These are phyloP conservation scores for Fraxinus paxiana DNA, from an alignment of 305 asterid genomes.

Conservation along the genomic window DNA sequence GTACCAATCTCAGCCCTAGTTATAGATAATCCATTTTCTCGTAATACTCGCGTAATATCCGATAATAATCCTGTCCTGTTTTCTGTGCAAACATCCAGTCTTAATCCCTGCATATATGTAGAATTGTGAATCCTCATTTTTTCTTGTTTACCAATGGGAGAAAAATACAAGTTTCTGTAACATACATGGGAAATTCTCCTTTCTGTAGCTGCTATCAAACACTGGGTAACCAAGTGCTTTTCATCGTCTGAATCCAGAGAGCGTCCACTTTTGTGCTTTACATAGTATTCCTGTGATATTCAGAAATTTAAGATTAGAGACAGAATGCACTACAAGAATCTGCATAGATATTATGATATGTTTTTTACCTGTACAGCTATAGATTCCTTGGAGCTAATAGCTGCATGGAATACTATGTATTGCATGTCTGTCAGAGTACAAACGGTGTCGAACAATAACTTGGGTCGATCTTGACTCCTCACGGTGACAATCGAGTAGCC, in stretches of 20 bases:
- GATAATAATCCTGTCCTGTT: conserved; percentile 65
- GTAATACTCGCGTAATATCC: conserved; percentile 63
- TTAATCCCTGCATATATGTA: conserved; percentile 47
- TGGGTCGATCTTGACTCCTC: conserved; percentile 66
- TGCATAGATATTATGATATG: not conserved
- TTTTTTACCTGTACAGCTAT: conserved; percentile 61
- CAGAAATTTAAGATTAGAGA: conserved; percentile 5
- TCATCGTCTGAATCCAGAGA: conserved; percentile 47
- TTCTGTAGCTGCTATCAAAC: conserved; percentile 80
- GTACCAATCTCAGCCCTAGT: conserved; percentile 61
- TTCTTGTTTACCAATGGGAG: not conserved
- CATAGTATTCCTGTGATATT: conserved; percentile 64
- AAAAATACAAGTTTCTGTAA: not conserved
- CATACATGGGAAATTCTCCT: conserved; percentile 73
- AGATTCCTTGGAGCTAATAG: conserved; percentile 61
- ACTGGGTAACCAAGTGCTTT: conserved; percentile 44
- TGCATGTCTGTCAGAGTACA: conserved; percentile 74
- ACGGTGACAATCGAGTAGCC: conserved; percentile 60
- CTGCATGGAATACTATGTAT: conserved; percentile 71
- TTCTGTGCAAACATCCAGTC: conserved; percentile 51
- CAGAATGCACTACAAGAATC: not conserved
- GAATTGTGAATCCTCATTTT: not conserved
- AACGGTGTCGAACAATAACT: conserved; percentile 70
- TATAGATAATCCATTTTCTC: conserved; percentile 81
- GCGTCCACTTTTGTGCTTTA: conserved; percentile 53